Base-by-base conservation (phyloP, 345 rosid species). In the Lepidium aucheri region DNA sequence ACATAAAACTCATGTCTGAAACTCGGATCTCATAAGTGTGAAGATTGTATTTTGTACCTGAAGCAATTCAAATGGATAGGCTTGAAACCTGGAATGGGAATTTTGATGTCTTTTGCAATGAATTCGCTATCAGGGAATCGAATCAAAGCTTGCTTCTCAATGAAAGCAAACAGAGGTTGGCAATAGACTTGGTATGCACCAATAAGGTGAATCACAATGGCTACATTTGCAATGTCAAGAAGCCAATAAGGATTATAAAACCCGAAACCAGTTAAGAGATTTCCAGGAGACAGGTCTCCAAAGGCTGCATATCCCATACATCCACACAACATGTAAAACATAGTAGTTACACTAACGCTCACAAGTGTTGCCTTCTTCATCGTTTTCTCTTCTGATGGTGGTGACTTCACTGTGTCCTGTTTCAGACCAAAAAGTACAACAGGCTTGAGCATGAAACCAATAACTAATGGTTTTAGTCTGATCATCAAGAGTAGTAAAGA, bases 161-260 rank as follows among this genome's bases (percentile, higher is more conserved):
- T 10, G 83, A 92, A 92, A 41, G 93, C 93, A 11, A 83, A 92
- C 14, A 87, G 74, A 50, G 96, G 95, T 71, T 92, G 98, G 72
- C 96, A 92, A 74, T 13, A 89, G 53, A 92, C 97, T 78, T 92
- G 98, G 84, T 92, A 92, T 12, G 95, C 98, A 24, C 93, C 93
- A 6, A 89, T 60, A 33, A 89, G 93, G 79, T 92, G 98, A 56
- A 92, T 60, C 0, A 87, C 93, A 49, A 89, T 83, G 65, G 98
- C 98, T 6, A 81, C 85, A 32, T 92, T 92, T 18, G 93, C 98
- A 56, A 92, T 86, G 78, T 89, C 96, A 30, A 92, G 85, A 13
- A 87, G 93, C 98, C 96, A 89, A 60, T 61, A 89, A 22, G 98
- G 98, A 67, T 92, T 84, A 41, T 82, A 89, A 72, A 86, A 89